A percentile compares a stretch with the other conserved stretches of the same genome.
Conservation (phyloP, 805 yeast species). For the Tetrapisispora namnaoensis region DNA sequence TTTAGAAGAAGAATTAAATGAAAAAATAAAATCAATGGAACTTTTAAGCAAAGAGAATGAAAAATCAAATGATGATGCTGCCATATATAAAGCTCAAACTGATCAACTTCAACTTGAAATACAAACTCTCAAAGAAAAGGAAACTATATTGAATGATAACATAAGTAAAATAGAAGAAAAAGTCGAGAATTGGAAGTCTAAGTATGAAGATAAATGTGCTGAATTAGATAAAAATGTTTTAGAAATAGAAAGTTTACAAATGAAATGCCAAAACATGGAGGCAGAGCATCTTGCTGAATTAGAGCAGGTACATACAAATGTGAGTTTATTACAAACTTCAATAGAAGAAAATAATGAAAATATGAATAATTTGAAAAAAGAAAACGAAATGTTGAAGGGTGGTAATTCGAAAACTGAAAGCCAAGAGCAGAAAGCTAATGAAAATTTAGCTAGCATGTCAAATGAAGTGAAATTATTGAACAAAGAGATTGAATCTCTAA, state of each 20-base stretch:
- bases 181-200: conserved; percentile 19
- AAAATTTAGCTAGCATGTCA: conserved; percentile 2
- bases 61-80: conserved; percentile 26
- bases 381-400: conserved; percentile 15
- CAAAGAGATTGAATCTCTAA: conserved; percentile 21
- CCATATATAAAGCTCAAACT: conserved; percentile 31
- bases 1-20: conserved; percentile 12
- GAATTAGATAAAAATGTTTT: conserved; percentile 14
- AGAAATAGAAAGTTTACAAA: conserved; percentile 24
- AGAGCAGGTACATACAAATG: conserved; percentile 29
- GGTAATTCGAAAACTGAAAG: conserved; percentile 8
- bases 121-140: conserved; percentile 26
- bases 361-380: conserved; percentile 18
- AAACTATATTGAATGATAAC: conserved; percentile 20
- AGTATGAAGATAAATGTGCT: conserved; percentile 11
- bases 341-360: conserved; percentile 25
- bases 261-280: conserved; percentile 21
- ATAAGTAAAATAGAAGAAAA: conserved; percentile 27
- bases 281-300: conserved; percentile 31
- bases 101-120: conserved; percentile 27
- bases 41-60: conserved; percentile 19
- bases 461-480: conserved; percentile 11
- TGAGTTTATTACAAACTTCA: conserved; percentile 27
- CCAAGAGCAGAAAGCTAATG: neutral
- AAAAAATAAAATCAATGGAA: conserved; percentile 9